Percentiles rank a stretch among this genome's conserved stretches.
phyloP scores from a whole-genome alignment of 352 stramenopile species.

The Phytophthora sojae region DNA sequence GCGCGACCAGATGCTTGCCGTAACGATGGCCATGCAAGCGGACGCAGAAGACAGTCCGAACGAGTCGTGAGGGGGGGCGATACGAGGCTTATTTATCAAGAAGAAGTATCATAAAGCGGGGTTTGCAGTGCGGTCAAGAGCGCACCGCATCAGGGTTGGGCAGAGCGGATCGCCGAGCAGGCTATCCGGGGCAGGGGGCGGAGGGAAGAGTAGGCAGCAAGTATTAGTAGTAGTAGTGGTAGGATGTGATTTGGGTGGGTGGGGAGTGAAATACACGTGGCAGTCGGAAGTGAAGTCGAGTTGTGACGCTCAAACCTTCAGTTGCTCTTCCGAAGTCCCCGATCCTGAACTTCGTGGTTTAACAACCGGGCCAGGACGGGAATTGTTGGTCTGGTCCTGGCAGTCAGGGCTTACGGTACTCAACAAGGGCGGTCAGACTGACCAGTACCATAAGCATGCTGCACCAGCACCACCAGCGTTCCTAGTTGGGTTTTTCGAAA shows the following conservation, averaged over 20 bases:
- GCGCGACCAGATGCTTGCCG: slow-evolving; percentile 57
- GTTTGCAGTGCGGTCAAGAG: neutral
- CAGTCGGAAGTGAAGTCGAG: neutral
- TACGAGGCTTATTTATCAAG: slow-evolving; percentile 55
- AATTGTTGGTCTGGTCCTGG: neutral
- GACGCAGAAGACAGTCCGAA: slow-evolving; percentile 57
- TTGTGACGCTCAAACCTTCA: no score
- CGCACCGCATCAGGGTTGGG: neutral
- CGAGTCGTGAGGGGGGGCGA: slow-evolving; percentile 42
- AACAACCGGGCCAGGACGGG: neutral
- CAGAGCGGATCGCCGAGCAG: slow-evolving; percentile 7
- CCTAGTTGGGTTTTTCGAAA: no score
- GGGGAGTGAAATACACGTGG: neutral
- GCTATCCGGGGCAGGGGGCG: slow-evolving; percentile 7
- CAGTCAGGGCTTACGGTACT: no score
- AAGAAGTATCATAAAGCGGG: slow-evolving; percentile 37
- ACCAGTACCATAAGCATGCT: no score
- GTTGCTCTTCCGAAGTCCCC: neutral
- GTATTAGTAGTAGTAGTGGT: slow-evolving; percentile 20
- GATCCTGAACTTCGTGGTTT: slow-evolving; percentile 3
- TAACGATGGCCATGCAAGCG: slow-evolving; percentile 62
- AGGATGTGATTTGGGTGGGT: slow-evolving; percentile 9
- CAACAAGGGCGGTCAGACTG: no score
- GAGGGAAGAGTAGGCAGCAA: slow-evolving; percentile 20
- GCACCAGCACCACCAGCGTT: slow-evolving; percentile 10